Conservation (phyloP, 352 stramenopile species). For the Pythium sukuiense region DNA sequence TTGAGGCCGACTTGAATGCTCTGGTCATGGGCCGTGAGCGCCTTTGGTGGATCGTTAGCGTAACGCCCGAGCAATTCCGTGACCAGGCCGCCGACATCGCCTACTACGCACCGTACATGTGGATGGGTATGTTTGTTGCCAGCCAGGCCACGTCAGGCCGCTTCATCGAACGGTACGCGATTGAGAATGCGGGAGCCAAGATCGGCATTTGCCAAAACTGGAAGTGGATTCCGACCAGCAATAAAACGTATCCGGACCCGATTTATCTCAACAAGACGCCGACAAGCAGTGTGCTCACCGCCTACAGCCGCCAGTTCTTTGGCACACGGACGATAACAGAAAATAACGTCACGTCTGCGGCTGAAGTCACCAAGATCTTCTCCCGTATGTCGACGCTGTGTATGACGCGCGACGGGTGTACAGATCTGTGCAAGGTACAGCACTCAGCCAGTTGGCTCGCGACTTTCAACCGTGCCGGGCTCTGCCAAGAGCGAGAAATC, state of each 20-base stretch:
- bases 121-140: conserved; percentile 12
- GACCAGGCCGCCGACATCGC: background rate
- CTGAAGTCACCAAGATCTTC: background rate
- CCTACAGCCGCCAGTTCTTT: conserved; percentile 11
- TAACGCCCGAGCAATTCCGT: conserved; percentile 10
- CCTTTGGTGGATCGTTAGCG: conserved; percentile 20
- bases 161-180: conserved; percentile 13
- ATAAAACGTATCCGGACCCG: conserved; percentile 5
- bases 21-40: conserved; percentile 21
- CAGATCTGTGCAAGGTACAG: background rate
- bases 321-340: conserved; percentile 5
- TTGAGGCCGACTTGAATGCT: conserved; percentile 22
- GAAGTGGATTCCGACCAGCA: background rate
- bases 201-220: conserved; percentile 22
- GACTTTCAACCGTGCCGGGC: conserved; percentile 10
- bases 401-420: conserved; percentile 18
- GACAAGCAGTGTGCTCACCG: conserved; percentile 11
- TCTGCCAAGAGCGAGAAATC: conserved; percentile 8
- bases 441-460: conserved; percentile 1
- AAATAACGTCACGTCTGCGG: conserved; percentile 6
- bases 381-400: conserved; percentile 12
- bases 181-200: background rate
- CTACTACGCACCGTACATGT: conserved; percentile 17
- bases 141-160: conserved; percentile 11
- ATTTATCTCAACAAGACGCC: conserved; percentile 5